These are phyloP conservation scores for Tolypocladium ovalisporum DNA, from an alignment of 2,329 filamentous ascomycete genomes.

Conservation along the genomic window DNA sequence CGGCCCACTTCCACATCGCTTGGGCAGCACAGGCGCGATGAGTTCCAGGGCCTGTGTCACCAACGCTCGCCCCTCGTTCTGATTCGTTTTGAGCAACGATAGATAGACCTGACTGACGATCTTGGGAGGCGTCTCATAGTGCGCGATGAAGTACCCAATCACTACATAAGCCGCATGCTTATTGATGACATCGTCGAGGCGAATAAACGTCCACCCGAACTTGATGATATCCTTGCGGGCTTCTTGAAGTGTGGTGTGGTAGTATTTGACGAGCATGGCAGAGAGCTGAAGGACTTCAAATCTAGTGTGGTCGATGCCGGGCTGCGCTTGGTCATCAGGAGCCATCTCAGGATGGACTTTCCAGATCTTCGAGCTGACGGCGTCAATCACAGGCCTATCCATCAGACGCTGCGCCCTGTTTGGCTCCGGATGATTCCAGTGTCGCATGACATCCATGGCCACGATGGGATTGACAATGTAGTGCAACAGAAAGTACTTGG, in stretches of 20 bases:
- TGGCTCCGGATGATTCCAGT: slow-evolving; percentile 52
- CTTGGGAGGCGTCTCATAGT: slow-evolving; percentile 92
- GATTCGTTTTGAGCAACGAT: slow-evolving; percentile 80
- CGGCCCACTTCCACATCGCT: slow-evolving; percentile 61
- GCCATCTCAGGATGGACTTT: slow-evolving; percentile 74
- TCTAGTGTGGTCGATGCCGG: slow-evolving; percentile 86
- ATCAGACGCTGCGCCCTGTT: slow-evolving; percentile 59
- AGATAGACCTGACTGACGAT: slow-evolving; percentile 94
- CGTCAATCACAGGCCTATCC: slow-evolving; percentile 78
- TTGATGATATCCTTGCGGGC: slow-evolving; percentile 97
- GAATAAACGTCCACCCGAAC: slow-evolving; percentile 97
- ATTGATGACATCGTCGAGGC: slow-evolving; percentile 97
- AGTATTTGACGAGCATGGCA: slow-evolving; percentile 90
- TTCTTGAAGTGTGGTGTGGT: slow-evolving; percentile 78
- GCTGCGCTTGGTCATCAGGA: slow-evolving; percentile 71
- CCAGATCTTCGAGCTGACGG: slow-evolving; percentile 89
- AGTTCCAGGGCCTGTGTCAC: slow-evolving; percentile 93
- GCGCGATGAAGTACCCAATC: slow-evolving; percentile 93
- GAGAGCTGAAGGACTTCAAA: slow-evolving; percentile 95
- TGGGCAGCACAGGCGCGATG: slow-evolving; percentile 86
- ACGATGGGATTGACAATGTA: slow-evolving; percentile 93
- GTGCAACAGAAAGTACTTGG: slow-evolving; percentile 86
- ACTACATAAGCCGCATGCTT: slow-evolving; percentile 97
- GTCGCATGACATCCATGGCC: slow-evolving; percentile 87
- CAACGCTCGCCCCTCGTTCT: slow-evolving; percentile 84